These are phyloP conservation scores for Pseudogymnoascus sp. DNA, from an alignment of 2,329 filamentous ascomycete species.

Conservation along the genomic window DNA sequence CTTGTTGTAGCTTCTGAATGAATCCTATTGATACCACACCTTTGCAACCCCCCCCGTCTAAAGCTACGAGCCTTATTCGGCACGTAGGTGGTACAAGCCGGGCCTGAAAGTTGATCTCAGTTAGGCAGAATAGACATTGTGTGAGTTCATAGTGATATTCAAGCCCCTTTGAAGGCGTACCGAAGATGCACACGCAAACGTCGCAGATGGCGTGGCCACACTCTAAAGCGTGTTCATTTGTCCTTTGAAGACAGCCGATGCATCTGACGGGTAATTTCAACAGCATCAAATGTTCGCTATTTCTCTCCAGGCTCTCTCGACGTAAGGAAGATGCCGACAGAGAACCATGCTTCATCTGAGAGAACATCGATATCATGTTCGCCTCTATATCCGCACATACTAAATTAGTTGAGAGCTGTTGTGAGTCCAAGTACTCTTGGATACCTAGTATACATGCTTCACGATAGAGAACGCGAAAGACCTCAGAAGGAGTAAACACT, in stretches of 20 bases:
- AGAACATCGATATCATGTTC: no score
- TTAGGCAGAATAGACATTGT: no score
- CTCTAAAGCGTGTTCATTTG: no score
- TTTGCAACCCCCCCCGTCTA: constrained; percentile 29
- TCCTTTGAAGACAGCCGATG: no score
- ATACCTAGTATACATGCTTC: constrained; percentile 11
- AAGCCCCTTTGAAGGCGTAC: no score
- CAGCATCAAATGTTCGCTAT: constrained; percentile 10
- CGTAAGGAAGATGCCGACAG: constrained; percentile 11
- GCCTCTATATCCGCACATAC: constrained; percentile 13
- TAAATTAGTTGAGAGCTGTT: constrained; percentile 12
- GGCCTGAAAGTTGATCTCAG: constrained; percentile 15
- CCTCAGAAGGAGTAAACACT: constrained; percentile 15
- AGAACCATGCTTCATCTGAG: no score
- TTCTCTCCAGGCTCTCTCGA: constrained; percentile 10
- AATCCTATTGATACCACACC: no score
- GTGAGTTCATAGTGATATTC: no score
- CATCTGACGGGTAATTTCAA: constrained; percentile 11
- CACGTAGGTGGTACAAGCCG: constrained; percentile 28
- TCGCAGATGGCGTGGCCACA: no score
- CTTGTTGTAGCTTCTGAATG: no score
- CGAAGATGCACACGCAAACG: no score
- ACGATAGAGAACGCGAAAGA: constrained; percentile 16
- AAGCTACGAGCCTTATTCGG: constrained; percentile 26
- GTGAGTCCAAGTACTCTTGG: constrained; percentile 9